phyloP scores from a whole-genome alignment of 805 yeast species.

The Candida peoriensis region DNA sequence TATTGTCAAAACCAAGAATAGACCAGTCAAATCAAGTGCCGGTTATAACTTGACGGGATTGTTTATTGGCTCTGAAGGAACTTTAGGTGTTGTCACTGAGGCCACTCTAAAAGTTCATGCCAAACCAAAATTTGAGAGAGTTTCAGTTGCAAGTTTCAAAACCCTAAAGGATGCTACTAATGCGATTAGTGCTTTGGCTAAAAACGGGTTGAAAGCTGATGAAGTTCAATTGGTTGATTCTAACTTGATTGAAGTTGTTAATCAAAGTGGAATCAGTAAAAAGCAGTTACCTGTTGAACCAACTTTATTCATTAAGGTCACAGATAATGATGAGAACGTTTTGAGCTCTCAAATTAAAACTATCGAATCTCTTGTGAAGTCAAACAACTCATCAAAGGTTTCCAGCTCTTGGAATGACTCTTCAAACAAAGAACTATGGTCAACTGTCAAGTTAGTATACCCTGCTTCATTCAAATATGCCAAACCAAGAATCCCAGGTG shows the following conservation, averaged over 20 bases:
- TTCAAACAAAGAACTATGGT: constrained; percentile 60
- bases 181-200: constrained; percentile 53
- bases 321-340: constrained; percentile 37
- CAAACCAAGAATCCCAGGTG: constrained; percentile 26
- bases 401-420: constrained; percentile 52
- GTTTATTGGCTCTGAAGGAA: constrained; percentile 75
- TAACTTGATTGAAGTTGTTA: constrained; percentile 59
- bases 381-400: constrained; percentile 45
- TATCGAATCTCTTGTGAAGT: constrained; percentile 39
- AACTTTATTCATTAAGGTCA: constrained; percentile 56
- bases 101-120: constrained; percentile 68
- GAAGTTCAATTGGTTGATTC: constrained; percentile 71
- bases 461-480: constrained; percentile 66
- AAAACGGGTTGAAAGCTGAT: constrained; percentile 55
- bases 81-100: constrained; percentile 73
- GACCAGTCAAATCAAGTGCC: constrained; percentile 75
- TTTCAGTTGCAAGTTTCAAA: constrained; percentile 62
- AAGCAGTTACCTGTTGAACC: constrained; percentile 41
- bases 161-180: constrained; percentile 65
- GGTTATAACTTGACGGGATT: constrained; percentile 73
- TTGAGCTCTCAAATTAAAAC: constrained; percentile 39
- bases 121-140: constrained; percentile 56
- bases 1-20: constrained; percentile 61
- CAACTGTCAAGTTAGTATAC: constrained; percentile 62
- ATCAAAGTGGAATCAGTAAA: constrained; percentile 46